Evolutionary conservation across 2,329 filamentous ascomycete genomes (phyloP).

Genomic region (Arthrobotrys pseudoclavata): DNA sequence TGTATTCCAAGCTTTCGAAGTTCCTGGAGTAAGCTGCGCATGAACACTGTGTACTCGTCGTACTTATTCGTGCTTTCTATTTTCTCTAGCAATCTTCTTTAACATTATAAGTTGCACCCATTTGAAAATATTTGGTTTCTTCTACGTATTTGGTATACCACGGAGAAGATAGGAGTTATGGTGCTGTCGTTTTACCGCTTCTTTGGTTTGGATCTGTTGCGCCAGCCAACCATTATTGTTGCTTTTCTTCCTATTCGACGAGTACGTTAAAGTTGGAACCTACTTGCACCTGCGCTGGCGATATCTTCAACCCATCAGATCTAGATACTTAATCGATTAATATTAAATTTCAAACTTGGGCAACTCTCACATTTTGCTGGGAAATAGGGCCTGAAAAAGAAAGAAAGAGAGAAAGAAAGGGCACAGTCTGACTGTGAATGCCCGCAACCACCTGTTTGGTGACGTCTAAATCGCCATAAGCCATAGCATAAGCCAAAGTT

Average conservation of each 20-base stretch:
- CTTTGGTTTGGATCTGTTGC: neutral
- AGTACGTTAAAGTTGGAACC: slow-evolving; percentile 8
- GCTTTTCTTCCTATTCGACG: neutral
- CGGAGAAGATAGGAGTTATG: slow-evolving; percentile 31
- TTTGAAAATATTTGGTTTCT: neutral
- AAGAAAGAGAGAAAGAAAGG: neutral
- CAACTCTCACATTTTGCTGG: neutral
- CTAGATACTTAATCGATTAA: slow-evolving; percentile 4
- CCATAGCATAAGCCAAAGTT: neutral
- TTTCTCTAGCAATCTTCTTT: neutral
- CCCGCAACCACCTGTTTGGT: neutral
- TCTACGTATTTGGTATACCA: slow-evolving; percentile 13
- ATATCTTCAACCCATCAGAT: neutral
- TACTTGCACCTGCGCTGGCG: neutral
- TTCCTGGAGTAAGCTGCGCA: neutral
- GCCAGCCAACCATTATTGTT: neutral
- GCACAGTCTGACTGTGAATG: neutral
- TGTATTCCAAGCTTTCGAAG: neutral
- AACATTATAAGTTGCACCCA: slow-evolving; percentile 1
- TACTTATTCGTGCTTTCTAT: neutral
- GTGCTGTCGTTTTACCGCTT: slow-evolving; percentile 10
- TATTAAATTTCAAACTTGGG: neutral
- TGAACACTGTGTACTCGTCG: neutral
- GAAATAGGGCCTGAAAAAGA: neutral
- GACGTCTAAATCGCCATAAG: too few relatives aligned